phyloP scores from a whole-genome alignment of 805 yeast genomes.

The Kurtzmaniella cleridarum region DNA sequence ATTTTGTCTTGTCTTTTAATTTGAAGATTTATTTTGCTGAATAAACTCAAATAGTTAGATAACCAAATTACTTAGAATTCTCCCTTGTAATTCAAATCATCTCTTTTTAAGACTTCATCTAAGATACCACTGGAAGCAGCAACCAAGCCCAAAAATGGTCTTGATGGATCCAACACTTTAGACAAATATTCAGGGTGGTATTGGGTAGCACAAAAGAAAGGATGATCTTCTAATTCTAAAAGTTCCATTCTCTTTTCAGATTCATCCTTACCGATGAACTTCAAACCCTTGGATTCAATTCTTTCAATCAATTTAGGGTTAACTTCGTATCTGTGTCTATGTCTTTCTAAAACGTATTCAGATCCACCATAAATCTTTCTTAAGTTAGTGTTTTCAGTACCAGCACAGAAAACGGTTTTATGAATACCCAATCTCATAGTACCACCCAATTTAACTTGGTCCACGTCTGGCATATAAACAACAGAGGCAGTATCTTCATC shows the following conservation, averaged over 20 bases:
- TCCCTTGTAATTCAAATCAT: conserved; percentile 39
- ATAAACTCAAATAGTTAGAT: not conserved
- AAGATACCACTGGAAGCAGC: conserved; percentile 90
- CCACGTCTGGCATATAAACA: conserved; percentile 98
- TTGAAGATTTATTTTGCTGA: not conserved
- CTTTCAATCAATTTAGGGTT: conserved; percentile 73
- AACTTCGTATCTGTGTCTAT: conserved; percentile 97
- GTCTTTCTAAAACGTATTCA: conserved; percentile 78
- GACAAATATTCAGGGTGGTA: conserved; percentile 98
- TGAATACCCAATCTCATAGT: conserved; percentile 98
- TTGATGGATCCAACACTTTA: conserved; percentile 92
- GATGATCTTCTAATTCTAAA: conserved; percentile 79
- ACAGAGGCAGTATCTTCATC: conserved; percentile 67
- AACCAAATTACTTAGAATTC: conserved; percentile 24
- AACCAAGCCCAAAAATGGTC: conserved; percentile 92
- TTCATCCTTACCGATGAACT: conserved; percentile 93
- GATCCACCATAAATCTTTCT: conserved; percentile 74
- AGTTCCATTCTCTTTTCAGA: conserved; percentile 89
- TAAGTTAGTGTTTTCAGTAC: conserved; percentile 62
- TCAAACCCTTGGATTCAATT: conserved; percentile 75
- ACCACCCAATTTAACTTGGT: conserved; percentile 93
- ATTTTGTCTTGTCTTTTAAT: too few species aligned
- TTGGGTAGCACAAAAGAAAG: conserved; percentile 91
- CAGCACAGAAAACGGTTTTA: conserved; percentile 72
- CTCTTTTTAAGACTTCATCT: conserved; percentile 52